Conservation (phyloP, 2,329 filamentous ascomycete genomes). For the Trichoderma aggressivum region DNA sequence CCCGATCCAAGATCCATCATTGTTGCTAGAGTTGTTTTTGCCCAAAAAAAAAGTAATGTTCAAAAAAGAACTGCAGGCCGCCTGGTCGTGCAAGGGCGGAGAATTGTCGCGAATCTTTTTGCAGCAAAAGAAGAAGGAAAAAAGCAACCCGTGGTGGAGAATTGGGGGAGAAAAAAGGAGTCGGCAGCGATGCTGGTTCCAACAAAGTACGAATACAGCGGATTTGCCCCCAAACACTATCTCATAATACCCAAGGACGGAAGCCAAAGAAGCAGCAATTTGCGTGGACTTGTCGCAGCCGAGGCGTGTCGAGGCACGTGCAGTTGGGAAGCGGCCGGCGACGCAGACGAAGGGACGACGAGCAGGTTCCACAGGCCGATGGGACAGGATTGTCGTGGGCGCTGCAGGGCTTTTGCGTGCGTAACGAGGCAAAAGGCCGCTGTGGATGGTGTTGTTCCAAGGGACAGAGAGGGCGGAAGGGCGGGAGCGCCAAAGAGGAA, state of each 20-base stretch:
- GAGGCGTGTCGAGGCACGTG: constrained; percentile 16
- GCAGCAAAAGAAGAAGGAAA: constrained; percentile 1
- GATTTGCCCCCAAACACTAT: constrained; percentile 19
- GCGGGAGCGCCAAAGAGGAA: constrained; percentile 21
- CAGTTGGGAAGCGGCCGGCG: background rate
- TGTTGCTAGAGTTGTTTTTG: constrained; percentile 19
- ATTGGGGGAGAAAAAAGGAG: constrained; percentile 18
- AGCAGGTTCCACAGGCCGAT: constrained; percentile 4
- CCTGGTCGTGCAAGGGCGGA: background rate
- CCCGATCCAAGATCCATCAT: constrained; percentile 41
- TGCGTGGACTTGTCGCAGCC: background rate
- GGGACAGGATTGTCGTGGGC: constrained; percentile 9
- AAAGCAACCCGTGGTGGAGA: constrained; percentile 5
- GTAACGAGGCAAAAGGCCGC: constrained; percentile 16
- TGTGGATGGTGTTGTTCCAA: constrained; percentile 19
- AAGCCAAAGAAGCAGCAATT: constrained; percentile 9
- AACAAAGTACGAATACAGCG: constrained; percentile 18
- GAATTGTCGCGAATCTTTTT: constrained; percentile 17
- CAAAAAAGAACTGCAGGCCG: background rate
- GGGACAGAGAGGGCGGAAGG: constrained; percentile 19
- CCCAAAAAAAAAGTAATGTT: constrained; percentile 7
- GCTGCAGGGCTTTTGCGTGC: background rate
- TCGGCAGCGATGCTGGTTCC: constrained; percentile 18
- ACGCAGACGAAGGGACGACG: background rate
- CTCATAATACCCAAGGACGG: constrained; percentile 19